Evolutionary conservation across 305 asterid genomes (phyloP), one percentile per base, ranked within the genome.

Genomic region (Galium porrigens): DNA sequence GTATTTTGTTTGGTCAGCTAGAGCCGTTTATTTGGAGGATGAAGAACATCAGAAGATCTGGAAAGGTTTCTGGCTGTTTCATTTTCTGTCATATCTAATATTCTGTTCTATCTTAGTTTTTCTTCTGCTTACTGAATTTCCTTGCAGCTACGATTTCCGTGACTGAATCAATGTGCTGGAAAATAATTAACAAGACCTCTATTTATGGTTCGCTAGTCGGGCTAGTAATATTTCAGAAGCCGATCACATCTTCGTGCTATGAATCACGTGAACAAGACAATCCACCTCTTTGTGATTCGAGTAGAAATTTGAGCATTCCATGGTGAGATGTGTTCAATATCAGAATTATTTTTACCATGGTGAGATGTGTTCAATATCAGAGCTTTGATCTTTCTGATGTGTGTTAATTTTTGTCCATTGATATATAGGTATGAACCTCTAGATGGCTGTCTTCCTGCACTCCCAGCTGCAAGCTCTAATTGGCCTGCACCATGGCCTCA

Each of bases 401-500:
- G 36, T 15, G 44, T 18, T 20, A 0, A 20, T 30, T 29, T 33
- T 6, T 63, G 14, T 63, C 29, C 57, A 67, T 55, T 64, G 20
- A 74, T 46, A 4, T 1, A 46, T 70, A 92, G 98, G 98, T 86
- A 89, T 29, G 74, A 58, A 39, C 95, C 82, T 61, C 83, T 89
- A 41, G 96, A 92, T 53, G 65, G 78, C 74, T 92, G 96, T 72
- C 84, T 92, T 61, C 85, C 77, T 54, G 88, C 87, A 36, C 73
- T 82, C 25, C 72, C 78, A 49, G 68, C 37, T 5, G 27, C 44
- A 5, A 65, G 63, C 63, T 61, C 68, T 56, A 63, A 77, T 65
- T 87, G 96, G 95, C 95, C 96, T 57, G 73, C 85, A 17, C 71
- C 85, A 41, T 92, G 98, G 98, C 98, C 98, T 7, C 65, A 78